A percentile compares a stretch with the other conserved stretches of the same genome.
phyloP scores from a whole-genome alignment of 441 rosid genomes.

The Pelargonium myrrhifolium region DNA sequence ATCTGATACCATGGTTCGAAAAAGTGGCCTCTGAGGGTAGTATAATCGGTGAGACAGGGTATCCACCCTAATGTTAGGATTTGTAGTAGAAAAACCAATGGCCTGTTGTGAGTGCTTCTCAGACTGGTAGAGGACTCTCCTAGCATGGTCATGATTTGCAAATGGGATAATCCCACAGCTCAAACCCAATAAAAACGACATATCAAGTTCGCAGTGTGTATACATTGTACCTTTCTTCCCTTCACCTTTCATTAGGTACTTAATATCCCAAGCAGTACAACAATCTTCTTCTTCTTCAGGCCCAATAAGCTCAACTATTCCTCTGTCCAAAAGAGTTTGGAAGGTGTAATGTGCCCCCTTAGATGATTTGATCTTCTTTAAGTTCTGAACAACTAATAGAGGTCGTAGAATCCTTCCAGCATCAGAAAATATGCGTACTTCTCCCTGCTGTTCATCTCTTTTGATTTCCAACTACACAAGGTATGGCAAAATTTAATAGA shows the following conservation, averaged over 20 bases:
- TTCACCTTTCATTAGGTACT: slow-evolving; percentile 36
- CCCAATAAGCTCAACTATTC: slow-evolving; percentile 71
- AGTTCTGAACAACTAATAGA: slow-evolving; percentile 68
- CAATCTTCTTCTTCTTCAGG: slow-evolving; percentile 93
- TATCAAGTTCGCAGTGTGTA: slow-evolving; percentile 79
- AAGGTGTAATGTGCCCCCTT: slow-evolving; percentile 48
- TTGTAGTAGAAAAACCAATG: slow-evolving; percentile 81
- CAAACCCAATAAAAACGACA: slow-evolving; percentile 72
- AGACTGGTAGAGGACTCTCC: slow-evolving; percentile 82
- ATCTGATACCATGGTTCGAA: slow-evolving; percentile 59
- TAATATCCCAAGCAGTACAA: slow-evolving; percentile 57
- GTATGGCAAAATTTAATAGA: neutral
- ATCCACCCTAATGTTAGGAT: slow-evolving; percentile 75
- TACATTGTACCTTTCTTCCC: slow-evolving; percentile 34
- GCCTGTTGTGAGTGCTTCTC: slow-evolving; percentile 90
- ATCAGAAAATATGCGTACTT: slow-evolving; percentile 73
- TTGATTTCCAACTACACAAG: slow-evolving; percentile 67
- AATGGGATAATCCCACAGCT: slow-evolving; percentile 86
- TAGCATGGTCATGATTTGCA: slow-evolving; percentile 86
- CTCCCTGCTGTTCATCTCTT: slow-evolving; percentile 54
- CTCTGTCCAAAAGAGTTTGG: slow-evolving; percentile 50
- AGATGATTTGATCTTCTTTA: slow-evolving; percentile 37
- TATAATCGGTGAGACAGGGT: slow-evolving; percentile 67
- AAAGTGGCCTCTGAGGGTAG: slow-evolving; percentile 87
- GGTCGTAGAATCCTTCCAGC: slow-evolving; percentile 91